Base-by-base conservation (phyloP, 129 eudicot species). In the Glebionis coronaria region DNA sequence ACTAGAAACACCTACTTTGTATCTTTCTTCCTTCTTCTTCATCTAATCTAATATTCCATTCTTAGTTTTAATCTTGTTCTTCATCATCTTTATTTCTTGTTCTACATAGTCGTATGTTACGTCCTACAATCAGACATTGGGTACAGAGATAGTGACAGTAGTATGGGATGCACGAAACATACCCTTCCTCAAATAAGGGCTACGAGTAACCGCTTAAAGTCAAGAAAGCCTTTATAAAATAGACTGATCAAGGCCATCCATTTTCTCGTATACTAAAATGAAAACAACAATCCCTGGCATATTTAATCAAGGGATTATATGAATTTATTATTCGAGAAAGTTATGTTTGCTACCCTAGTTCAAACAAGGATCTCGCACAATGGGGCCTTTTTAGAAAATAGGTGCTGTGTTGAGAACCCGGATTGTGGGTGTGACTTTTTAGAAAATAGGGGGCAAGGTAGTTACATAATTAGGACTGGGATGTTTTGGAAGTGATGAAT, bases 141-240 rank as follows among this genome's bases (percentile, higher is more conserved):
- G 97, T 40, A 57, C 90, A 54, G 97, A 90, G 18, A 85, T 94
- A 19, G 90, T 94, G 9, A 89, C 97, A 9, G 99, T 93, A 27
- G 87, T 93, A 2, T 87, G 95, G 95, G 97, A 90, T 72, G 99
- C 97, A 50, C 83, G 87, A 56, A 94, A 90, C 50, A 84, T 88
- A 76, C 84, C 99, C 27, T 94, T 90, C 81, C 93, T 82, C 72
- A 94, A 90, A 57, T 87, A 94, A 46, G 99, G 99, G 13, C 68
- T 94, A 68, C 99, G 97, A 1, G 80, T 76, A 19, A 69, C 86
- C 25, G 78, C 77, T 66, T 89, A 80, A 89, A 38, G 68, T 10
- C 29, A 50, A 50, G 40, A n/a, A 65, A 56, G 62, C 60, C 69
- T 21, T 35, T 4, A 49, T 19, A 68, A 28, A 66, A 66, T 57